Evolutionary conservation across 148 eudicot species (phyloP), one percentile per base, ranked within the genome.

Genomic region (Arctostaphylos glauca): DNA sequence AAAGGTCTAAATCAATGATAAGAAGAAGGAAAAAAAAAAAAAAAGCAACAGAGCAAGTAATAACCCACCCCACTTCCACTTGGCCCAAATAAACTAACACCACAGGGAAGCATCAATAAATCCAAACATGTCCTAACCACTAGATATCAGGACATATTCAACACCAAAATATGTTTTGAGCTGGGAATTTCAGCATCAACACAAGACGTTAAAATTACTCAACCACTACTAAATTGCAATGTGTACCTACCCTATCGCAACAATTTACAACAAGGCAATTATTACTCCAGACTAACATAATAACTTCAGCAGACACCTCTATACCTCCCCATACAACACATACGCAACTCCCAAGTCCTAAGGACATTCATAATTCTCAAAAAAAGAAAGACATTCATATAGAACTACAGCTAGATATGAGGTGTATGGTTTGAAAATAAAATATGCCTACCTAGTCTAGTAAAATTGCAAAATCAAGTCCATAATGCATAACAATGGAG

Each of bases 1-100:
- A n/a, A n/a, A 47, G 41, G 77, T 74, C 16, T 74, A 74, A 50
- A 71, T 80, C 74, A 66, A 66, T 66, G 44, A 12, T 21, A 21
- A 79, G 49, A 6, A 68, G 52, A 10, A 76, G 23, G 6, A 77
- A 77, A 81, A 81, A 81, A 85, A 76, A 44, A 9, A 77, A 77
- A 81, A 81, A 81, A 85, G 47, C 43, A 38, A 59, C 60, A 76
- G 50, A 55, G 55, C 77, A 60, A 82, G 38, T 47, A 43, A 10
- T 14, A 79, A 67, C 76, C 77, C 80, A 55, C 71, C 81, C 87
- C 80, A 83, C 80, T 80, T 58, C 78, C 84, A 76, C 41, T 5
- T 67, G 66, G 59, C 54, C 80, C 86, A 53, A 59, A 76, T 60
- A n/a, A 56, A 74, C 50, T 10, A 21, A 68, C n/a, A 48, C 58